These are phyloP conservation scores for Halophytophthora batemanensis DNA, from an alignment of 352 stramenopile genomes.

Conservation along the genomic window DNA sequence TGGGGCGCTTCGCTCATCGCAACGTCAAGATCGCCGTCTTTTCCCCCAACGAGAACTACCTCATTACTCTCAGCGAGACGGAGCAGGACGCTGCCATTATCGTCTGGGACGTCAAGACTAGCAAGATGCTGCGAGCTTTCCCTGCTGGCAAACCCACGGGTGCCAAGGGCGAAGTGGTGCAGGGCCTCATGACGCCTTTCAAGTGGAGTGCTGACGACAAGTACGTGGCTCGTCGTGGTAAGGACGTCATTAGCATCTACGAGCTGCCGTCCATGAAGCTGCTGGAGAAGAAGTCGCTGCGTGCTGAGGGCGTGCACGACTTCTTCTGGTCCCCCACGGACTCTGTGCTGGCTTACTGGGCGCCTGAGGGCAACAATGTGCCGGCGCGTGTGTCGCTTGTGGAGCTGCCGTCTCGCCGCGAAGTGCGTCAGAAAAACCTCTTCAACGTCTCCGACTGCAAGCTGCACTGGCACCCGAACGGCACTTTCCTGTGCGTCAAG, in stretches of 20 bases:
- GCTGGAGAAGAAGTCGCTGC: conserved; percentile 96
- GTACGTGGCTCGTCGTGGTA: conserved; percentile 94
- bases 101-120: conserved; percentile 94
- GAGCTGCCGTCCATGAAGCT: conserved; percentile 96
- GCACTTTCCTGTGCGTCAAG: conserved; percentile 92
- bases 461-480: conserved; percentile 96
- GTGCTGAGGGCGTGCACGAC: conserved; percentile 93
- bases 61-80: conserved; percentile 95
- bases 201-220: conserved; percentile 96
- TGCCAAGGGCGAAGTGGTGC: conserved; percentile 68
- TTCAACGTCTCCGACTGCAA: conserved; percentile 96
- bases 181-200: conserved; percentile 85
- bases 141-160: conserved; percentile 75
- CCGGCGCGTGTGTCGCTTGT: conserved; percentile 97
- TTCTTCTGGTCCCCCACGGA: conserved; percentile 98
- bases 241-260: conserved; percentile 93
- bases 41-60: conserved; percentile 95
- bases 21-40: conserved; percentile 95
- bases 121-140: conserved; percentile 84
- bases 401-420: conserved; percentile 92
- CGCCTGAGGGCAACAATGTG: conserved; percentile 92
- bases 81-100: conserved; percentile 94
- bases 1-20: conserved; percentile 94
- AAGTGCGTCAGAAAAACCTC: conserved; percentile 97
- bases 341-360: conserved; percentile 96